Percentiles rank a stretch among this genome's conserved stretches.
Conservation (phyloP, 2,329 filamentous ascomycete species). For the Sclerotinia borealis region DNA sequence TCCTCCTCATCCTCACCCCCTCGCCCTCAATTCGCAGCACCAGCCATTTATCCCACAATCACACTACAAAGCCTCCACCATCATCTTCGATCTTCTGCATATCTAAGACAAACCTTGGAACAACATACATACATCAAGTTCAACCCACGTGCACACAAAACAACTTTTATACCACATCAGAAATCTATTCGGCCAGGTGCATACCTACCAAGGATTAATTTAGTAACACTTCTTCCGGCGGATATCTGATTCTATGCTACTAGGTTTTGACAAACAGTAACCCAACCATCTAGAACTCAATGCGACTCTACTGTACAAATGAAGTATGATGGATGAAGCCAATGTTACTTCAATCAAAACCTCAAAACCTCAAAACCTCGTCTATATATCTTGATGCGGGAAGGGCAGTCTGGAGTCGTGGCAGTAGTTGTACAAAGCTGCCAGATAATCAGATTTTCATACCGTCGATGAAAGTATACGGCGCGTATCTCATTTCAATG, state of each 20-base stretch:
- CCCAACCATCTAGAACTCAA: background rate
- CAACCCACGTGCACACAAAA: background rate
- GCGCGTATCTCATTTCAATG: background rate
- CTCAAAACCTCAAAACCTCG: background rate
- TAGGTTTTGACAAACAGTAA: background rate
- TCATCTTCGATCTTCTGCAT: slow-evolving; percentile 5
- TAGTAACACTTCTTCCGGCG: background rate
- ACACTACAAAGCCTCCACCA: background rate
- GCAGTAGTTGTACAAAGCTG: slow-evolving; percentile 8
- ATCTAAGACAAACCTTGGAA: background rate
- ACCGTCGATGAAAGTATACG: background rate
- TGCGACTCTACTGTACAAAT: background rate
- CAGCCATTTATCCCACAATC: background rate
- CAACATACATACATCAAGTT: background rate
- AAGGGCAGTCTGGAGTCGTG: too few species aligned
- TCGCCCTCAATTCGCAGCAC: background rate
- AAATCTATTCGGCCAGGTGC: background rate
- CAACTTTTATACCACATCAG: background rate
- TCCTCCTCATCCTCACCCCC: background rate
- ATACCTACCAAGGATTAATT: background rate
- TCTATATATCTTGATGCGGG: background rate
- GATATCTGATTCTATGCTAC: background rate
- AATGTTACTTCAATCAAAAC: background rate
- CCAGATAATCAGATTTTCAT: slow-evolving; percentile 6
- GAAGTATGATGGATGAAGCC: background rate